Evolutionary conservation across 2,329 filamentous ascomycete species (phyloP).

Genomic region (Claviceps capensis): DNA sequence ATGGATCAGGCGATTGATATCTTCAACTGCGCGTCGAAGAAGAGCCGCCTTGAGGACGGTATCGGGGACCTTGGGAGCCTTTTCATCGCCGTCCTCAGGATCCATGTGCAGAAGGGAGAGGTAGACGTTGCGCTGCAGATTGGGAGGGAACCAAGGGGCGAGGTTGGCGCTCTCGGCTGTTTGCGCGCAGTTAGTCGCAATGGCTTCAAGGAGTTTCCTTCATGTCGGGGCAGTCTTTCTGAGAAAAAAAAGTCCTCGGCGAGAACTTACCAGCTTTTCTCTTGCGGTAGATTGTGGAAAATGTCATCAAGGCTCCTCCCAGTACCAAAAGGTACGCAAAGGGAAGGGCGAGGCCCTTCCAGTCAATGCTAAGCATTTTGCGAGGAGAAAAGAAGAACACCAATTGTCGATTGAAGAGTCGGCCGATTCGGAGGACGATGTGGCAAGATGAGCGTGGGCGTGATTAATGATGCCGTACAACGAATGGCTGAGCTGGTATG

Average conservation of each 20-base stretch:
- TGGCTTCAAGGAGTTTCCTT: neutral
- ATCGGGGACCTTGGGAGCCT: constrained; percentile 60
- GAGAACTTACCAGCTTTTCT: constrained; percentile 61
- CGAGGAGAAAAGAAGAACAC: neutral
- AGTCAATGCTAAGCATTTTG: constrained; percentile 39
- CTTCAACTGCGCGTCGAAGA: constrained; percentile 76
- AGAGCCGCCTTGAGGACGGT: constrained; percentile 79
- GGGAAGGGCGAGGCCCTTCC: constrained; percentile 74
- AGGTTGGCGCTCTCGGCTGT: constrained; percentile 68
- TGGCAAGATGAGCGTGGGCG: neutral
- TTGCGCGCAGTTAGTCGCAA: neutral
- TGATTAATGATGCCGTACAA: neutral
- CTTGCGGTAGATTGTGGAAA: constrained; percentile 86
- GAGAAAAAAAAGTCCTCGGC: neutral
- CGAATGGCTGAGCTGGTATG: neutral
- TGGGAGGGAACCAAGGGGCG: constrained; percentile 85
- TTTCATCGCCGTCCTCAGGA: constrained; percentile 47
- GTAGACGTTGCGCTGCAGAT: constrained; percentile 89
- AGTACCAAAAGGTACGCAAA: constrained; percentile 83
- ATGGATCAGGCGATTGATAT: constrained; percentile 83
- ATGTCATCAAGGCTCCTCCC: constrained; percentile 76
- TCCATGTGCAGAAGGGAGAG: constrained; percentile 77
- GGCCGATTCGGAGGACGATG: neutral
- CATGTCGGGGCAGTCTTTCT: too few species aligned
- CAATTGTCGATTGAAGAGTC: neutral